phyloP scores from a whole-genome alignment of 768 basidiomycete genomes.

The Rhodotorula babjevae region DNA sequence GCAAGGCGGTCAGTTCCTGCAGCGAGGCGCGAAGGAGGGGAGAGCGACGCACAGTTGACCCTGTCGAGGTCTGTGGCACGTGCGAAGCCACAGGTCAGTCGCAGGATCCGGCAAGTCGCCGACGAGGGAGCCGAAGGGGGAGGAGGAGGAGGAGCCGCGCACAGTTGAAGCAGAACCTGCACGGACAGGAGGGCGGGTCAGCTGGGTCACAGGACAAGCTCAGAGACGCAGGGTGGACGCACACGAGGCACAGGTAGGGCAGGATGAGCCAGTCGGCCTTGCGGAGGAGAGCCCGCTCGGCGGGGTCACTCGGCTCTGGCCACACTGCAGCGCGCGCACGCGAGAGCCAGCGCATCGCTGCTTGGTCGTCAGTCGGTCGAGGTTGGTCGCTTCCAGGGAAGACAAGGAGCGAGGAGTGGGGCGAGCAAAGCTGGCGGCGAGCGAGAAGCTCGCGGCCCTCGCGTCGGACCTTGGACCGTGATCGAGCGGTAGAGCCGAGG shows the following conservation, averaged over 20 bases:
- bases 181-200: neutral
- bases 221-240: conserved; percentile 42
- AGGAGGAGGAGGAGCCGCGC: conserved; percentile 25
- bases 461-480: no score
- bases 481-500: no score
- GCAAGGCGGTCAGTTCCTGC: no score
- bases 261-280: conserved; percentile 65
- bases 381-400: no score
- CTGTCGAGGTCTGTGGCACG: conserved; percentile 16
- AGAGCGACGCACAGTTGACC: conserved; percentile 13
- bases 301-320: neutral
- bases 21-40: neutral
- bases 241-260: conserved; percentile 60
- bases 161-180: conserved; percentile 68
- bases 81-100: neutral
- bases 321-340: neutral
- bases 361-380: neutral
- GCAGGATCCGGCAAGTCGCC: no score
- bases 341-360: neutral
- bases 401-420: no score
- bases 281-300: conserved; percentile 45
- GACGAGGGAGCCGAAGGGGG: no score
- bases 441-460: no score
- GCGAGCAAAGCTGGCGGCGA: no score
- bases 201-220: neutral